phyloP scores from a whole-genome alignment of 139 green algal genomes.

The Picochlorum sp. region DNA sequence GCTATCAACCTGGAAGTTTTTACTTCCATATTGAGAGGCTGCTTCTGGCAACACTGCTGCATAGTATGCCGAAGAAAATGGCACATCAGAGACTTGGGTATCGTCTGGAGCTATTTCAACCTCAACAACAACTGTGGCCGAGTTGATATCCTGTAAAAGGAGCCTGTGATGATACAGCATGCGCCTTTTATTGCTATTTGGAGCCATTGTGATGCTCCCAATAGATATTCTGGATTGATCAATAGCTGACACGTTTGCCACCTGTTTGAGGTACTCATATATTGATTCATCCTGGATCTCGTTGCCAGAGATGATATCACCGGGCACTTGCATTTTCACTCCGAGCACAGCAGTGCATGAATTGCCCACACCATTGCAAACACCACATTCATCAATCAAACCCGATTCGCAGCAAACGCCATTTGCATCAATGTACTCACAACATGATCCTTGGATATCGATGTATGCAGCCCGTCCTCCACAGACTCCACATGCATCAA shows the following conservation, averaged over 20 bases:
- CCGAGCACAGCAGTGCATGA: slow-evolving; percentile 26
- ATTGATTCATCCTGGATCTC: slow-evolving; percentile 11
- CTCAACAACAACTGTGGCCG: background rate
- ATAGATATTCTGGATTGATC: background rate
- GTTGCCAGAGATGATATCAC: slow-evolving; percentile 2
- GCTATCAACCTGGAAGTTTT: background rate
- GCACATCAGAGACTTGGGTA: background rate
- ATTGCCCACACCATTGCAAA: slow-evolving; percentile 36
- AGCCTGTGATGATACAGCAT: background rate
- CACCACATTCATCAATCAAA: slow-evolving; percentile 43
- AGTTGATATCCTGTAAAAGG: background rate
- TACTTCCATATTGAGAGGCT: too few species aligned
- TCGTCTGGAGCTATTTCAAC: background rate
- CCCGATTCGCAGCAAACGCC: slow-evolving; percentile 38
- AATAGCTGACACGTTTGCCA: background rate
- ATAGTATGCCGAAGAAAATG: slow-evolving; percentile 2
- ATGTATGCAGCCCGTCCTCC: slow-evolving; percentile 25
- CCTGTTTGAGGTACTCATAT: background rate
- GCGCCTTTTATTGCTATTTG: background rate
- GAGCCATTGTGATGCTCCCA: background rate
- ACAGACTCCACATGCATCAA: slow-evolving; percentile 47
- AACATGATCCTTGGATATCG: slow-evolving; percentile 36
- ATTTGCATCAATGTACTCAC: slow-evolving; percentile 27
- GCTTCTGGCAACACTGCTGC: background rate
- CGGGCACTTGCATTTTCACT: slow-evolving; percentile 15